Conservation (phyloP, 352 stramenopile species). For the Stramenopiles sp. region DNA sequence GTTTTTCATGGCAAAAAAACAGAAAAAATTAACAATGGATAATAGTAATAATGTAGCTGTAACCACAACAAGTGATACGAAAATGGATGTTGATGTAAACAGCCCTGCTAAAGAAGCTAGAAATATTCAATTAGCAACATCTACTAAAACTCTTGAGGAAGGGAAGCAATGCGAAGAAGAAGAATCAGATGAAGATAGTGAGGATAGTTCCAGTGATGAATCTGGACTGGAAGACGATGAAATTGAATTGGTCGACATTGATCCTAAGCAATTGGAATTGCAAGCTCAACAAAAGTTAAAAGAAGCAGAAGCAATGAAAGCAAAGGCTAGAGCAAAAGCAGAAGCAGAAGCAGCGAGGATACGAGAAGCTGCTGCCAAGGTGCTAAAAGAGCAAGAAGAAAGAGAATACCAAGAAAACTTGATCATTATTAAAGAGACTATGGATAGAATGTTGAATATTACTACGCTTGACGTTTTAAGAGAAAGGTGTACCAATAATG, state of each 20-base stretch:
- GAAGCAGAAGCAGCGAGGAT: neutral
- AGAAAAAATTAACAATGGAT: too few species aligned
- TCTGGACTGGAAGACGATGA: neutral
- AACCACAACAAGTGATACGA: too few species aligned
- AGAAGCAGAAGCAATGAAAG: neutral
- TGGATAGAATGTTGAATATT: neutral
- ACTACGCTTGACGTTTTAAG: neutral
- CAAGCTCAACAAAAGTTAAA: neutral
- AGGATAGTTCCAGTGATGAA: neutral
- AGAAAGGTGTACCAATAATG: neutral
- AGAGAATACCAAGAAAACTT: neutral
- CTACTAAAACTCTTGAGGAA: too few species aligned
- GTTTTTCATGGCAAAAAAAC: too few species aligned
- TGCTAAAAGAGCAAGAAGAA: neutral
- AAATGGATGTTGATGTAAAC: too few species aligned
- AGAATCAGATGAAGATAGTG: neutral
- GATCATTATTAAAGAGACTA: neutral
- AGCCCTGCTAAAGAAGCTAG: too few species aligned
- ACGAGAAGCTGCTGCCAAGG: neutral
- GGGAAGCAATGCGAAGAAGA: neutral
- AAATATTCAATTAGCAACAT: too few species aligned
- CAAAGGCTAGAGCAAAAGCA: too few species aligned
- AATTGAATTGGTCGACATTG: neutral
- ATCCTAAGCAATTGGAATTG: neutral
- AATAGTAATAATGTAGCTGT: too few species aligned